phyloP scores from a whole-genome alignment of 1,284 basidiomycete genomes.

The Sanghuangporus weigelae region DNA sequence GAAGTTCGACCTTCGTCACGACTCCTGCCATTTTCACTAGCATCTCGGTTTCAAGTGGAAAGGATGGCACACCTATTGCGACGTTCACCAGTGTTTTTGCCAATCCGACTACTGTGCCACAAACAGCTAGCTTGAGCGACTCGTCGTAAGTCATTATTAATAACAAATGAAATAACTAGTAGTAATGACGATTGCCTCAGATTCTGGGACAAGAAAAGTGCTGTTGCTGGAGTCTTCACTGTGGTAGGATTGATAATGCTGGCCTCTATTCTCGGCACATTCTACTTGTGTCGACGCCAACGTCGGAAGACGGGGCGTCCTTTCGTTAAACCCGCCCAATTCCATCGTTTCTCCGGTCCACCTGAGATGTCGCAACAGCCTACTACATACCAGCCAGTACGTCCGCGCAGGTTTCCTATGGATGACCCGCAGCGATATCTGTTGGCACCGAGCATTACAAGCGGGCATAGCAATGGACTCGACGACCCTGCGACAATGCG shows the following conservation, averaged over 20 bases:
- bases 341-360: constrained; percentile 4
- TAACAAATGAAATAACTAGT: neutral
- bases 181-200: constrained; percentile 27
- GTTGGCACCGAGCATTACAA: constrained; percentile 16
- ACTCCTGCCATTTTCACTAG: constrained; percentile 3
- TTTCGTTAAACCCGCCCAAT: neutral
- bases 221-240: constrained; percentile 53
- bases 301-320: constrained; percentile 19
- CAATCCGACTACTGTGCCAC: constrained; percentile 2
- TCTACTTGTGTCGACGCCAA: constrained; percentile 37
- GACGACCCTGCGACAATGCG: constrained; percentile 1
- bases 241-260: constrained; percentile 42
- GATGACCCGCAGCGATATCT: constrained; percentile 17
- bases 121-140: neutral
- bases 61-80: neutral
- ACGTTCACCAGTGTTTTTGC: constrained; percentile 15
- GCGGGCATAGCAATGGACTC: constrained; percentile 8
- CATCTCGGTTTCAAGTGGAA: neutral
- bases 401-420: neutral
- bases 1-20: constrained; percentile 1
- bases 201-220: constrained; percentile 48
- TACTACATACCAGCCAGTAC: constrained; percentile 11
- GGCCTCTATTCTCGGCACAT: constrained; percentile 30
- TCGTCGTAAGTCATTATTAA: neutral
- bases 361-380: constrained; percentile 9